Conservation (phyloP, 1,139 yeast genomes). For the Candida sanyaensis region DNA sequence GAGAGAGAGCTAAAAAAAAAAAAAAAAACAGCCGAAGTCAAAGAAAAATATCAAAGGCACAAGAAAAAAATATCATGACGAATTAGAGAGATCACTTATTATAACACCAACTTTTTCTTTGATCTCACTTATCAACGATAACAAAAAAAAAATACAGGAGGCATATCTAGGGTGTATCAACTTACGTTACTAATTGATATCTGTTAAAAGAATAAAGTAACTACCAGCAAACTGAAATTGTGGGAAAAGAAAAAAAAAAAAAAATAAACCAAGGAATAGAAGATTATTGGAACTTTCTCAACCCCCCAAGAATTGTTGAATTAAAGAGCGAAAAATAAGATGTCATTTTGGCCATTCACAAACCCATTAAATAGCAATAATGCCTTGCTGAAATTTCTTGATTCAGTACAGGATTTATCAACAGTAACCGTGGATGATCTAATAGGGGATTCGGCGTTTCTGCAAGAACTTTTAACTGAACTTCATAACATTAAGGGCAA, state of each 20-base stretch:
- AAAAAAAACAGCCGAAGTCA: not conserved
- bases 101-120: not conserved
- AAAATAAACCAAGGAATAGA: not conserved
- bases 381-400: slow-evolving; percentile 45
- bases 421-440: slow-evolving; percentile 37
- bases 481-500: slow-evolving; percentile 42
- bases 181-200: not conserved
- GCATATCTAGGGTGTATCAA: no score
- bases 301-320: not conserved
- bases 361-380: slow-evolving; percentile 41
- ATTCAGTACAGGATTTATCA: slow-evolving; percentile 37
- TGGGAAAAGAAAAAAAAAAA: not conserved
- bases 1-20: not conserved
- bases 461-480: slow-evolving; percentile 44
- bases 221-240: not conserved
- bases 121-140: slow-evolving; percentile 4
- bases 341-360: slow-evolving; percentile 55
- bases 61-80: not conserved
- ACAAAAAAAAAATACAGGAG: not conserved
- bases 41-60: not conserved
- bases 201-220: not conserved
- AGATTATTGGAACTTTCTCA: not conserved
- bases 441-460: slow-evolving; percentile 34
- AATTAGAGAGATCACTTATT: not conserved
- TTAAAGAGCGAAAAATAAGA: slow-evolving; percentile 13